phyloP scores from a whole-genome alignment of 1,284 basidiomycete genomes.

The Puccinia novopanici region DNA sequence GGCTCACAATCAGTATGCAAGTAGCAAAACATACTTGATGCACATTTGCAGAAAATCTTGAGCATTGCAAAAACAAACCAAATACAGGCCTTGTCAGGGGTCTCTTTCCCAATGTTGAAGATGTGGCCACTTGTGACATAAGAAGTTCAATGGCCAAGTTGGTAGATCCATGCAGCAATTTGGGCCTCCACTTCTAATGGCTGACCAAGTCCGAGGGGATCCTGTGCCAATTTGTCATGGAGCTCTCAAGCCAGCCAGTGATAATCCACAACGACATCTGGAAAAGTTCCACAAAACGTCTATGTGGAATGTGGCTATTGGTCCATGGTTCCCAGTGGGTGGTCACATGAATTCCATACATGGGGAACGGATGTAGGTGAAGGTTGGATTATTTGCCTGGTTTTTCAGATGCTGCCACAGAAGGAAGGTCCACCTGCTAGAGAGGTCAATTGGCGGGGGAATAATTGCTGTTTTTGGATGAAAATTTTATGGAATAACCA shows the following conservation, averaged over 20 bases:
- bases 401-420: too few species aligned
- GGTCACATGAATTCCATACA: too few species aligned
- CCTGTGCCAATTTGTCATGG: neutral
- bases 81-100: neutral
- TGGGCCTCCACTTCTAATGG: neutral
- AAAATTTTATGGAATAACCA: too few species aligned
- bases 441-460: too few species aligned
- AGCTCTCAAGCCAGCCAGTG: neutral
- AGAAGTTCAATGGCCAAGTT: neutral
- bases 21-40: neutral
- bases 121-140: slow-evolving; percentile 3
- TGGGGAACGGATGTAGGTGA: too few species aligned
- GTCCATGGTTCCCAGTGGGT: too few species aligned
- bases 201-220: neutral
- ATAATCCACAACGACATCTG: too few species aligned
- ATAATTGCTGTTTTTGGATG: too few species aligned
- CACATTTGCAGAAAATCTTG: neutral
- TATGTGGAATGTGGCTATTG: too few species aligned
- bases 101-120: slow-evolving; percentile 24
- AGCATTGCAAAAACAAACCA: neutral
- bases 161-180: neutral
- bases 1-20: neutral
- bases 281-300: too few species aligned
- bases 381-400: too few species aligned
- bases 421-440: too few species aligned